Conservation (phyloP, 1,139 yeast species). For the Debaryomyces fabryi region DNA sequence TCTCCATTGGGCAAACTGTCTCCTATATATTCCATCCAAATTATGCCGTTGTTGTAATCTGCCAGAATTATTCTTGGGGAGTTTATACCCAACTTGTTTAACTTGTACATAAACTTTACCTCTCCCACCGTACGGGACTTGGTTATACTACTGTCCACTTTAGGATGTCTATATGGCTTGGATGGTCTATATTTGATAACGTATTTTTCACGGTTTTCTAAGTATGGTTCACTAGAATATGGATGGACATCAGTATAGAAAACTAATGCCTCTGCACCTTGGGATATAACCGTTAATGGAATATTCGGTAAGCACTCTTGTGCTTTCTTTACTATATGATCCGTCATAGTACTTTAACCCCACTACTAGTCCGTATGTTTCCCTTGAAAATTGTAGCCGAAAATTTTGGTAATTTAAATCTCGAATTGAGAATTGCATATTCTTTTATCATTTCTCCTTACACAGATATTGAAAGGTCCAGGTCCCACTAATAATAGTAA, state of each 20-base stretch:
- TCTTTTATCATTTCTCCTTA: not conserved
- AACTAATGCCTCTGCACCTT: conserved; percentile 96
- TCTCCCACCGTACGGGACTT: conserved; percentile 84
- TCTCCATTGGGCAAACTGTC: conserved; percentile 47
- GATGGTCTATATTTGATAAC: conserved; percentile 87
- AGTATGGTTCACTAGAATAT: conserved; percentile 44
- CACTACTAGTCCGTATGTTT: not conserved
- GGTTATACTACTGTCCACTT: conserved; percentile 73
- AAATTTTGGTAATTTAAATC: conserved; percentile 2
- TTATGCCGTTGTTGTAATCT: conserved; percentile 76
- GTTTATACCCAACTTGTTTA: conserved; percentile 56
- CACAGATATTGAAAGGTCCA: not conserved
- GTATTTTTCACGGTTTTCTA: conserved; percentile 36
- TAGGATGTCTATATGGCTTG: conserved; percentile 86
- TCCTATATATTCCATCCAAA: conserved; percentile 88
- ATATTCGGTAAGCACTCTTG: conserved; percentile 47
- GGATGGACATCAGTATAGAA: conserved; percentile 71
- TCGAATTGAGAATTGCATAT: conserved; percentile 9
- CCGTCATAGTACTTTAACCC: conserved; percentile 40
- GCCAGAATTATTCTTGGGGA: conserved; percentile 73
- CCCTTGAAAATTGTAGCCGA: not conserved
- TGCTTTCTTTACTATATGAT: conserved; percentile 42
- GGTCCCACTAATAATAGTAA: not conserved
- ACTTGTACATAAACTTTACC: conserved; percentile 70
- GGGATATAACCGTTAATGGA: conserved; percentile 63